These are phyloP conservation scores for Gastrolobium villosum DNA, from an alignment of 306 rosid species.

Conservation along the genomic window DNA sequence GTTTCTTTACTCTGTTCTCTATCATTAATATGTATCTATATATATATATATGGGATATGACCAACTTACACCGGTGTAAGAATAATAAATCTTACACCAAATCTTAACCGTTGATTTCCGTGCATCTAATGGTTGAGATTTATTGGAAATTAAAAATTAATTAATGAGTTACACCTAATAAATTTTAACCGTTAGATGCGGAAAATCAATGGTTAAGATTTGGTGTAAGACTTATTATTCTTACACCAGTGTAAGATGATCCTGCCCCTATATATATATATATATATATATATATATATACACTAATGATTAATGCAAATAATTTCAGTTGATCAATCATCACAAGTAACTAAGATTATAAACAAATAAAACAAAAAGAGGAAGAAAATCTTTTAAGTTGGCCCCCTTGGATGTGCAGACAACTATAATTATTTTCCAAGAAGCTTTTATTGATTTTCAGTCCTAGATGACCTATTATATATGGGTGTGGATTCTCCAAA, in stretches of 20 bases:
- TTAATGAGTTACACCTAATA: too few relatives aligned
- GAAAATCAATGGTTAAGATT: too few relatives aligned
- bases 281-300: not conserved
- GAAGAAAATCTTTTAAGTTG: slow-evolving; percentile 32
- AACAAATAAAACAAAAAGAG: not conserved
- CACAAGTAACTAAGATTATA: slow-evolving; percentile 11
- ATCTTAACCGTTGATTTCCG: too few relatives aligned
- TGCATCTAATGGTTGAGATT: too few relatives aligned
- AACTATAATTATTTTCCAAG: slow-evolving; percentile 10
- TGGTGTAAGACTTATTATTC: too few relatives aligned
- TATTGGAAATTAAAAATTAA: too few relatives aligned
- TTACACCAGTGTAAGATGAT: too few relatives aligned
- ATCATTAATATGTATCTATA: not conserved
- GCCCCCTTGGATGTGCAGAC: slow-evolving; percentile 20
- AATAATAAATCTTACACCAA: too few relatives aligned
- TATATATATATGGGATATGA: not conserved
- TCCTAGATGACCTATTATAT: slow-evolving; percentile 29
- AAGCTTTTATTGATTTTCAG: not conserved
- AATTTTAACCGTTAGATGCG: too few relatives aligned
- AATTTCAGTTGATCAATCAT: slow-evolving; percentile 40
- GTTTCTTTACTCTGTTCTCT: not conserved
- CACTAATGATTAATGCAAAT: slow-evolving; percentile 18
- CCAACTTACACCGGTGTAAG: too few relatives aligned
- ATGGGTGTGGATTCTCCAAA: slow-evolving; percentile 46
- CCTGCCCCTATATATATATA: too few relatives aligned